phyloP scores from a whole-genome alignment of 2,329 filamentous ascomycete genomes.

The Penicillium concentricum region DNA sequence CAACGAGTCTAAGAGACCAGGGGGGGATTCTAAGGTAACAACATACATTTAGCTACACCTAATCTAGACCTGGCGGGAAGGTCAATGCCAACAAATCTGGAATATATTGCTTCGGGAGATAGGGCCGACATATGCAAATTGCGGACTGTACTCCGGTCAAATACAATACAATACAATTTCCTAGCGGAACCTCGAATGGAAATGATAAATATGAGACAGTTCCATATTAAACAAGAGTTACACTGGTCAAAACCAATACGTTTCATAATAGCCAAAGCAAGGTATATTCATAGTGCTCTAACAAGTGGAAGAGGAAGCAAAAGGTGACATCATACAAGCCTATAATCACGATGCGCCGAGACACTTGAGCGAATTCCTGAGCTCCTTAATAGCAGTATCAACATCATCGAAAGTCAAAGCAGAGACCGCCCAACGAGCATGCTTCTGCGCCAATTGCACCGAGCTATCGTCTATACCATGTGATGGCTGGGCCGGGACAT shows the following conservation, averaged over 20 bases:
- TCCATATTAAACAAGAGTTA: background rate
- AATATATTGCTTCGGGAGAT: background rate
- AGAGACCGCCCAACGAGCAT: slow-evolving; percentile 95
- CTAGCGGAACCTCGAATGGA: background rate
- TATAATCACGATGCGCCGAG: slow-evolving; percentile 57
- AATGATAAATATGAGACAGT: background rate
- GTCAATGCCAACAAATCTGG: no score
- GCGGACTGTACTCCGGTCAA: background rate
- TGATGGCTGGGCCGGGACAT: slow-evolving; percentile 24
- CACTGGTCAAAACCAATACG: background rate
- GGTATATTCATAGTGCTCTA: slow-evolving; percentile 1
- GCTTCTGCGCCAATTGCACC: slow-evolving; percentile 82
- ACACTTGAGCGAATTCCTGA: slow-evolving; percentile 69
- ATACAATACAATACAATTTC: background rate
- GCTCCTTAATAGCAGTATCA: slow-evolving; percentile 79
- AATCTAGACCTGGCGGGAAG: no score
- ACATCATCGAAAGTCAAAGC: slow-evolving; percentile 97
- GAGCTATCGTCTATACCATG: slow-evolving; percentile 65
- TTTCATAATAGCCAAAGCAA: background rate
- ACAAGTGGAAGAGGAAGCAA: background rate
- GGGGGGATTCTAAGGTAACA: background rate
- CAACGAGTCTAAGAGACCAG: background rate
- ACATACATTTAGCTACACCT: background rate
- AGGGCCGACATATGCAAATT: no score
- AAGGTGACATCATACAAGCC: background rate